phyloP scores from a whole-genome alignment of 805 yeast genomes.

The Candida saitoana region DNA sequence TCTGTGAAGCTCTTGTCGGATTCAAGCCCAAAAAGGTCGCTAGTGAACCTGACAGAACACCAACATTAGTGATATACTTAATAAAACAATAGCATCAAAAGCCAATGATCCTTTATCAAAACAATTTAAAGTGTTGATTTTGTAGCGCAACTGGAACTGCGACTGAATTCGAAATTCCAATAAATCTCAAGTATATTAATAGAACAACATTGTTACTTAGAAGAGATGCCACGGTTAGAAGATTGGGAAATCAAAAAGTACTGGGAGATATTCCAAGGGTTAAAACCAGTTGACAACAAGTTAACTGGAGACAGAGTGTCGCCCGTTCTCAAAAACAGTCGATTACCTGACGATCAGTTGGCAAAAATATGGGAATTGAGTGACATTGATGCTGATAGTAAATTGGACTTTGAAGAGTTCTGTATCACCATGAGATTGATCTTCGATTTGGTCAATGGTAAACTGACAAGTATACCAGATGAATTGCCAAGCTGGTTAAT shows the following conservation, averaged over 20 bases:
- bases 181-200: no score
- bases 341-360: conserved; percentile 71
- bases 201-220: background rate
- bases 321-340: conserved; percentile 84
- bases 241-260: conserved; percentile 96
- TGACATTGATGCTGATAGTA: conserved; percentile 90
- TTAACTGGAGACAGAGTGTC: conserved; percentile 81
- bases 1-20: no score
- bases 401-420: conserved; percentile 93
- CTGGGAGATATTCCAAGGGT: conserved; percentile 95
- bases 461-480: conserved; percentile 52
- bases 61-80: no score
- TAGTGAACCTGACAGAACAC: no score
- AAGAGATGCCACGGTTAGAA: conserved; percentile 62
- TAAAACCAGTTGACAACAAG: conserved; percentile 75
- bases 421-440: conserved; percentile 95
- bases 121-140: no score
- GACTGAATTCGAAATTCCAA: no score
- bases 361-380: conserved; percentile 86
- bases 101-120: no score
- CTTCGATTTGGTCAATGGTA: conserved; percentile 83
- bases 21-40: no score
- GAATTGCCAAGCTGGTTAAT: conserved; percentile 87
- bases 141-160: no score
- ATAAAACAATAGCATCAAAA: no score